Base-by-base conservation (phyloP, 208 protist genomes). In the Crithidia bombi region DNA sequence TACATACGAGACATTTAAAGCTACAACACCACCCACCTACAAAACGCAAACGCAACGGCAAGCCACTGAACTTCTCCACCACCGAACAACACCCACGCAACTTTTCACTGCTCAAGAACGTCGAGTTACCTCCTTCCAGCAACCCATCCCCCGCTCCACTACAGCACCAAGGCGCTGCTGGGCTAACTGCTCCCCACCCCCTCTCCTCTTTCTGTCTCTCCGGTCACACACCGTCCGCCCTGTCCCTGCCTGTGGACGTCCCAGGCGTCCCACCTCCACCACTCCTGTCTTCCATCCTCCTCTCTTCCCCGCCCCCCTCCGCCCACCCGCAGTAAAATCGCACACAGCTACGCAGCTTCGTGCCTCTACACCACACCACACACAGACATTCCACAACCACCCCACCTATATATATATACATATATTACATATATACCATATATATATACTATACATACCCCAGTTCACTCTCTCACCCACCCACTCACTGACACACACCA, bases 391-490 rank as follows among this genome's bases (percentile, higher is more conserved):
- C 44, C 44, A 23, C 44, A 10, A 50, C 7, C n/a, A 23, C 14
- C 21, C 9, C 21, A 50, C 21, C 9, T 23, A 50, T 50, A 50
- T 50, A 50, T 50, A 50, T 50, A 50, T 50, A 50, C 21, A 50
- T 50, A 25, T 50, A 14, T 43, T 23, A 50, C 12, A 7, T 23
- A 50, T 50, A 50, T 14, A 50, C 7, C 38, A 50, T 50, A 50
- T 50, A 50, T 50, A 50, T 50, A 50, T 50, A 25, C 21, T 9
- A 17, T 23, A 50, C 12, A 7, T 23, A 50, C 21, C 9, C 5
- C 9, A 14, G 38, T 43, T 17, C 14, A 43, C 38, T 17, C 38
- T 17, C 38, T 14, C 38, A 43, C 38, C 14, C 14, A 43, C 38
- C 38, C 44, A 50, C 44, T 19, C 44, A 50, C 7, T 23, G n/a